Evolutionary conservation across 2,329 filamentous ascomycete species (phyloP), one percentile per base, ranked within the genome.

Genomic region (Drechslera avenae): DNA sequence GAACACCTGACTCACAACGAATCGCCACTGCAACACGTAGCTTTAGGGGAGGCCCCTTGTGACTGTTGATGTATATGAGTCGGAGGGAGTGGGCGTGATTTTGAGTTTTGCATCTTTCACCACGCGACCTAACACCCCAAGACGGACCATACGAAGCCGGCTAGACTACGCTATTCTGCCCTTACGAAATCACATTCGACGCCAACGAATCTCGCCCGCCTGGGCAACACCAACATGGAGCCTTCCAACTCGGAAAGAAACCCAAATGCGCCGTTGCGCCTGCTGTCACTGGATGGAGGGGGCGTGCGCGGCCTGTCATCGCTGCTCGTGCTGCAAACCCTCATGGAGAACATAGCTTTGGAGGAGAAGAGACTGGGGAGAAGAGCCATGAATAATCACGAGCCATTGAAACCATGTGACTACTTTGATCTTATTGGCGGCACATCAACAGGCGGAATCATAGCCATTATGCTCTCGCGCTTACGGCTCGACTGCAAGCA

Each of bases 371-470:
- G 72, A 42, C 44, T 75, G 23, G 66, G 66, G 18, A 50, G 64
- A 26, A 58, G 72, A 39, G 39, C 57, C 2, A 54, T 58, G 26
- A 63, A 57, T 30, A 60, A 73, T 21, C 59, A 67, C 31, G 59
- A 54, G 6, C 60, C 65, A 3, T 50, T 74, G 10, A 73, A 63
- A 44, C 73, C 73, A 1, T 74, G 69, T 46, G 73, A 75, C 52
- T 75, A 75, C 39, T 75, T 75, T 35, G 73, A 75, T 46, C 58
- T 75, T 10, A 75, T 75, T 26, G 72, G 72, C 8, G 73, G 73
- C 1, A 75, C 73, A 9, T 73, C 70, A 9, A 75, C 73, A 0
- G 73, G 73, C 6, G 73, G 73, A 2, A 74, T 75, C 39, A 75
- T 75, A 35, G 73, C 73, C 7, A 68, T 75, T 7, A 60, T 75